Evolutionary conservation across 441 rosid genomes (phyloP), one percentile per base, ranked within the genome.

Genomic region (Mallotus repandus): DNA sequence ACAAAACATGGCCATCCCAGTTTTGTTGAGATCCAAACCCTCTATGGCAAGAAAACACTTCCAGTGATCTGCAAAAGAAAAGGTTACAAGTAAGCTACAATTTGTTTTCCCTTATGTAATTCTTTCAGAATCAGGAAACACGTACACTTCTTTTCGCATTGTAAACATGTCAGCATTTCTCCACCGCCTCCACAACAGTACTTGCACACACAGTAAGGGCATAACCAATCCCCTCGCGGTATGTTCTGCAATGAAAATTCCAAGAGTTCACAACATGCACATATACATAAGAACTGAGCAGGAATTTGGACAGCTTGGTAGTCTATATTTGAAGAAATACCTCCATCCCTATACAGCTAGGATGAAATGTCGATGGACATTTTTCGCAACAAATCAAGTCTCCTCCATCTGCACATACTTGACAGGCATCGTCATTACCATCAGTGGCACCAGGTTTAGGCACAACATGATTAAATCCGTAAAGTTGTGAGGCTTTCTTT

Each of bases 331-430:
- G 2, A 25, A 2, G 2, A 25, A 25, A 25, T 58, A 81, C 83
- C 82, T 65, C 14, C 77, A 84, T 49, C 22, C 38, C 48, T 16
- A 77, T 19, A 25, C 87, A 81, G 1, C 8, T 29, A 4, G 65
- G 56, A 62, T 84, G 83, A 53, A 59, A 71, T 0, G 85, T 77
- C 2, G 82, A 79, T 10, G 85, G 80, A 11, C 87, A 79, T 45
- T 5, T 63, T 0, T 84, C 83, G 9, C 83, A 84, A 22, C 85
- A 79, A 14, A 84, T 52, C 13, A 81, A 14, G 9, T 68, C 64
- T 9, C 85, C 82, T 7, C 82, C 81, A 70, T 84, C 86, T 1
- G 75, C 81, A 56, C 84, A 84, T 15, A 84, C n/a, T 56, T 77
- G 73, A 22, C 84, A 81, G 11, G 63, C 66, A 59, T 81, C 81